Evolutionary conservation across 2,329 filamentous ascomycete genomes (phyloP), one percentile per base, ranked within the genome.

Genomic region (Diaporthe velutina): DNA sequence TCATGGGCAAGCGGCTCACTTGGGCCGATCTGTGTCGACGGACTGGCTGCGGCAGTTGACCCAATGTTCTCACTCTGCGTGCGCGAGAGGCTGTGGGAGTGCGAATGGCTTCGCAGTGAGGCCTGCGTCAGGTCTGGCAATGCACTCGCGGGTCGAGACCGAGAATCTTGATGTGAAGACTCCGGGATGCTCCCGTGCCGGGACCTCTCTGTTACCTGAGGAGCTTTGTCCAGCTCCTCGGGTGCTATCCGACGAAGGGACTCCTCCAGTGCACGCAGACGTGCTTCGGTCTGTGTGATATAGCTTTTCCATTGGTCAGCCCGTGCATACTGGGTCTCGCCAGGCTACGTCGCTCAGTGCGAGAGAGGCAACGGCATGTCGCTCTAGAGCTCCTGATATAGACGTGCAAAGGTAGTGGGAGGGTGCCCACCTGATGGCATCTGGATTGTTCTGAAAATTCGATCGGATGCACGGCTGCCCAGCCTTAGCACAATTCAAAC

Each of bases 401-500:
- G 42, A 50, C 28, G 19, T 40, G 19, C 19, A 33, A 5, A 15
- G 25, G 17, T 17, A 33, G 25, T 25, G 22, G 22, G 22, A n/a
- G 45, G 8, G 6, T 1, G n/a, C 64, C 33, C 54, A 68, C 64
- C 74, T 77, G 40, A 77, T 68, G 45, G 73, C 60, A 48, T 77
- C 76, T 40, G 74, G 71, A 52, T 75, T 76, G 12, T 71, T 76
- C 19, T 72, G 64, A 52, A 71, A 42, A 12, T 71, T 71, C 12
- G 76, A 76, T 48, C 82, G 79, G 50, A 82, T 78, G 71, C 81
- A 83, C 6, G 78, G 73, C 19, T 80, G 80, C 6, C 79, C 78
- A n/a, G 77, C 78, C 61, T 81, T 79, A 48, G 79, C 77, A 52
- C 81, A 83, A 71, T 80, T 81, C 57, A 76, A 76, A 72, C 81